Evolutionary conservation across 768 basidiomycete species (phyloP), one percentile per base, ranked within the genome.

Genomic region (Macrocybe gigantea): DNA sequence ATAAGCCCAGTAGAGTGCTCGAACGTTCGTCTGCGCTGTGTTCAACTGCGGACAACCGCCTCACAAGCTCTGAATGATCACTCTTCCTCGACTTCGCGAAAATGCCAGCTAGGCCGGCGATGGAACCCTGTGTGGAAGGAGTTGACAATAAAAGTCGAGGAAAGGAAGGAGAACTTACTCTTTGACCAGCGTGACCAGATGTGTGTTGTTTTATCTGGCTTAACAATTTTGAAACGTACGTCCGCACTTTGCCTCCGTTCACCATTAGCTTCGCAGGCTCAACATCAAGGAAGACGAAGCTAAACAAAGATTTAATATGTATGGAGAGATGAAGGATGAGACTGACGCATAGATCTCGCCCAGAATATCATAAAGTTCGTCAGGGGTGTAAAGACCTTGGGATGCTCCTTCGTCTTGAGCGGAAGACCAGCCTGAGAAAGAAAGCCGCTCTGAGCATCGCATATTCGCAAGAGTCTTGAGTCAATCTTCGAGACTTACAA

Each of bases 241-340:
- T 65, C 47, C 74, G 72, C 5, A 78, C 78, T 48, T 72, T 77
- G 39, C 70, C 64, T 53, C 77, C 71, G 15, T 81, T 57, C 14
- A 75, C 69, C 75, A 83, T 76, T 30, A 80, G 63, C 54, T 80
- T 78, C 1, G 77, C 69, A 1, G 76, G 58, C 44, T 86, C 85
- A 14, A 80, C 68, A 44, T 89, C 80, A 33, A 90, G 73, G 79
- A 91, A 92, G 49, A 92, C 67, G 60, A 77, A 89, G 37, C 88
- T 90, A 53, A 4, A 13, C 8, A 32, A 12, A 46, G n/a, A 48
- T n/a, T 39, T 13, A 33, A n/a, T 41, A 31, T 5, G 14, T 15
- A 31, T 33, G 12, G 5, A 22, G 9, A 14, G 4, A 5, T 9
- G 9, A 40, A 44, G 31, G 4, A 38, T 47, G 33, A 29, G 4